Evolutionary conservation across 768 basidiomycete species (phyloP).

Genomic region (Tylopilus sp.): DNA sequence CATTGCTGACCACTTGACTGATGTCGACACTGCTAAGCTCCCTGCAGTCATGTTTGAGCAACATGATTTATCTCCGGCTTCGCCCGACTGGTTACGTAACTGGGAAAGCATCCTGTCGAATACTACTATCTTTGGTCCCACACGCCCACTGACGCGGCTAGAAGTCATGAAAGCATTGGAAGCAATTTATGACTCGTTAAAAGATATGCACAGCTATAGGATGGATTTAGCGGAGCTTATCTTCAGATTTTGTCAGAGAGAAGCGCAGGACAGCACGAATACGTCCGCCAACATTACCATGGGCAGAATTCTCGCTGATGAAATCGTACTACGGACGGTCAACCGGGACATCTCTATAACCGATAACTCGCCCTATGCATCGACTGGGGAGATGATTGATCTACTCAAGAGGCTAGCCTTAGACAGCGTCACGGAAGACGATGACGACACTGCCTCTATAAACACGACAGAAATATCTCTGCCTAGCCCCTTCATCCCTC

Average conservation of each 20-base stretch:
- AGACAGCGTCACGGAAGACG: constrained; percentile 35
- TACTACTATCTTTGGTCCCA: constrained; percentile 38
- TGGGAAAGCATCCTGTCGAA: constrained; percentile 61
- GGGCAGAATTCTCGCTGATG: constrained; percentile 68
- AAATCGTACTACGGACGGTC: constrained; percentile 54
- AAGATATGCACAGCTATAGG: constrained; percentile 67
- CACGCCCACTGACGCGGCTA: constrained; percentile 50
- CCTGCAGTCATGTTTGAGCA: constrained; percentile 62
- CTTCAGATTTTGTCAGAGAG: constrained; percentile 45
- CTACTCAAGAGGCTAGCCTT: constrained; percentile 41
- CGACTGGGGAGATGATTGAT: constrained; percentile 33
- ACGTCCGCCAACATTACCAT: constrained; percentile 29
- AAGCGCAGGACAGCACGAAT: constrained; percentile 28
- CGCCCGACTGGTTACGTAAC: constrained; percentile 66
- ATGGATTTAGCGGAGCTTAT: constrained; percentile 52
- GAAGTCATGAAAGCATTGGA: constrained; percentile 58
- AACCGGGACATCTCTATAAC: constrained; percentile 32
- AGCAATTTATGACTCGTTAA: constrained; percentile 59
- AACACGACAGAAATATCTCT: constrained; percentile 40
- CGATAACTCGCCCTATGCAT: constrained; percentile 14
- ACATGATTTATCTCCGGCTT: constrained; percentile 67
- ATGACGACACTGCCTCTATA: constrained; percentile 42
- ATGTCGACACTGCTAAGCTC: constrained; percentile 61
- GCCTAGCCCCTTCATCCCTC: constrained; percentile 29
- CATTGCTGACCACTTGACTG: constrained; percentile 67